These are phyloP conservation scores for Alloascoidea africana DNA, from an alignment of 805 yeast species.

Conservation along the genomic window DNA sequence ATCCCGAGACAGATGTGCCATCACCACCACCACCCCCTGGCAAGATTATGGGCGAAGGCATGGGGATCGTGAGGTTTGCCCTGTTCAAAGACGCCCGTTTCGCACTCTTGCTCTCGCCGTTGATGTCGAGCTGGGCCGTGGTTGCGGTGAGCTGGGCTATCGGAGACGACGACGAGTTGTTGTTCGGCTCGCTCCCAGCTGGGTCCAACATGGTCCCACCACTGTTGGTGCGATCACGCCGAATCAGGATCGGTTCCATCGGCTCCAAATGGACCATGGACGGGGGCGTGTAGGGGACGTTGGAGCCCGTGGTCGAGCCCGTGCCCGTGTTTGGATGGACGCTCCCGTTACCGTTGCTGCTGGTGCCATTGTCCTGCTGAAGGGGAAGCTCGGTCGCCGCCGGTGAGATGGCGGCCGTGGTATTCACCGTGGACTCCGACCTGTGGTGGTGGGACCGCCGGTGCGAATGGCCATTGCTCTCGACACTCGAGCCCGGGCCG, in stretches of 20 bases:
- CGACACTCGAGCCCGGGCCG: no score
- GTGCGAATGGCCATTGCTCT: no score
- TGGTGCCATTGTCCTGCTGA: no score
- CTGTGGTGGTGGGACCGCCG: no score
- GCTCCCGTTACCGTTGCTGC: no score
- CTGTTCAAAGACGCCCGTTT: constrained; percentile 6
- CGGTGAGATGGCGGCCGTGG: no score
- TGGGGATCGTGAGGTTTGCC: constrained; percentile 5
- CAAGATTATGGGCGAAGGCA: constrained; percentile 9
- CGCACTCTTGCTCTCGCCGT: constrained; percentile 5
- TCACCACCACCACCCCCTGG: constrained; percentile 11
- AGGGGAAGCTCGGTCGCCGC: no score
- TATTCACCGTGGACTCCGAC: no score
- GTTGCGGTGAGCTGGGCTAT: neutral
- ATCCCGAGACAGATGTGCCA: no score
- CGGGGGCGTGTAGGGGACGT: no score
- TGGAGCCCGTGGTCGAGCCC: no score
- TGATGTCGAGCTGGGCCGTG: constrained; percentile 7
- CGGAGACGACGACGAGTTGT: constrained; percentile 5
- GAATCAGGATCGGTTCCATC: constrained; percentile 54
- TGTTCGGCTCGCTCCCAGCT: constrained; percentile 2
- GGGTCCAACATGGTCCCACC: neutral
- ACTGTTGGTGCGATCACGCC: constrained; percentile 30
- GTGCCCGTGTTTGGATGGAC: no score
- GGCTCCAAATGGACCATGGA: constrained; percentile 61